These are phyloP conservation scores for Gossypium trilobum DNA, from an alignment of 441 rosid genomes.

Conservation along the genomic window DNA sequence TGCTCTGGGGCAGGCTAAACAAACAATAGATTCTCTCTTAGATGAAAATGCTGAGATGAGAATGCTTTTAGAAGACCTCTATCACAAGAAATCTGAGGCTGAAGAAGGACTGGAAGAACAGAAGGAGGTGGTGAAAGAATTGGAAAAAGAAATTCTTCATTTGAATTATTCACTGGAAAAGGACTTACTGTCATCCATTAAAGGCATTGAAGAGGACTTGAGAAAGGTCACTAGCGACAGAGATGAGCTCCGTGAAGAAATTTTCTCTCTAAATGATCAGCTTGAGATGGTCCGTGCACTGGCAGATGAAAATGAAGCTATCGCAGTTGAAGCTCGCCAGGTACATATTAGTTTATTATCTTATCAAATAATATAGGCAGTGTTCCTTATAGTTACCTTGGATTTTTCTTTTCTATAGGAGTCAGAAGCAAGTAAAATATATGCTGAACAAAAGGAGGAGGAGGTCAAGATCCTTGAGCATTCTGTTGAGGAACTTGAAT, in stretches of 20 bases:
- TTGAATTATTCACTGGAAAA: constrained; percentile 44
- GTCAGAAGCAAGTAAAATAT: constrained; percentile 62
- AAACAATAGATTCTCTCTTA: constrained; percentile 41
- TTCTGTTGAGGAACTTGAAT: constrained; percentile 88
- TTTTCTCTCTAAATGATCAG: constrained; percentile 49
- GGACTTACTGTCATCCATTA: constrained; percentile 36
- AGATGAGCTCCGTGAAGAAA: constrained; percentile 54
- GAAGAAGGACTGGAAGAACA: constrained; percentile 69
- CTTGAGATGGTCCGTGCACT: constrained; percentile 59
- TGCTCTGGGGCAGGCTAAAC: constrained; percentile 53
- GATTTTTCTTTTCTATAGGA: constrained; percentile 36
- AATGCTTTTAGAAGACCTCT: constrained; percentile 55
- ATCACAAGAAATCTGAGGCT: constrained; percentile 52
- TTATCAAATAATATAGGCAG: constrained; percentile 1
- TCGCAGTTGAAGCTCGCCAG: constrained; percentile 77
- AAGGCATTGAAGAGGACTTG: constrained; percentile 46
- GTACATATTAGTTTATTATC: constrained; percentile 28
- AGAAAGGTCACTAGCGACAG: constrained; percentile 41
- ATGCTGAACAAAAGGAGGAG: constrained; percentile 81
- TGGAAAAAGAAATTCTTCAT: constrained; percentile 70
- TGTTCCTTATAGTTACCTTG: background rate
- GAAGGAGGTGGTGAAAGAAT: constrained; percentile 49
- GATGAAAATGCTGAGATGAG: constrained; percentile 67
- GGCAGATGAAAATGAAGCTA: constrained; percentile 89
- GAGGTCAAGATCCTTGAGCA: constrained; percentile 81